Base-by-base conservation (phyloP, 192 early-diverging fungal species). In the Glomus cerebriforme region DNA sequence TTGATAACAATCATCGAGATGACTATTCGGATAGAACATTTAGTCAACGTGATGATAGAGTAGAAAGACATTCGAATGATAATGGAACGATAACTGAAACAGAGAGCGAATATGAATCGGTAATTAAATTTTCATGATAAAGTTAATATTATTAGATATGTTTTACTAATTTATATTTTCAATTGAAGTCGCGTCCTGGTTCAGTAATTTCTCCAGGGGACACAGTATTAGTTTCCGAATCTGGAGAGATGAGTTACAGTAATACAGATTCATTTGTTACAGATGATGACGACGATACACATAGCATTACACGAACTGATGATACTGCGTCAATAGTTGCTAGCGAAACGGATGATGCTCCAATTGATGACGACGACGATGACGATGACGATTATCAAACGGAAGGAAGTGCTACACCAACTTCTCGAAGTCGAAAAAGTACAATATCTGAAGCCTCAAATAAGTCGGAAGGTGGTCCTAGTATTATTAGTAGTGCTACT, bases 321-420 rank as follows among this genome's bases (percentile, higher is more conserved):
- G 60, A 63, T n/a, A 27, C 31, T 31, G 43, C 1, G 6, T 5
- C 37, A 7, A 22, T 2, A 7, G 34, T 5, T 7, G n/a, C 7
- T 10, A 34, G 10, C 3, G 35, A 43, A 37, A 34, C 29, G 17
- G 35, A 64, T 7, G 75, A 63, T 29, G 75, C 47, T 63, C 9
- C 3, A 22, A 13, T 69, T 69, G 67, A 35, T 39, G 27, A 31
- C 10, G 67, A 69, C n/a, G 73, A 74, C n/a, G n/a, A n/a, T n/a
- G n/a, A n/a, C n/a, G 67, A 35, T 39, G 27, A 31, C 10, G 67
- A 69, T 37, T 54, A 74, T 59, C 29, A 45, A 39, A 34, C 34
- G 13, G 34, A 72, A 35, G 73, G 73, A 19, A 74, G 73, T 74
- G 27, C 32, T 47, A 74, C 73, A 17, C 73, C 73, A 58, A 74